Evolutionary conservation across 768 basidiomycete genomes (phyloP).

Genomic region (Calocera cornea): DNA sequence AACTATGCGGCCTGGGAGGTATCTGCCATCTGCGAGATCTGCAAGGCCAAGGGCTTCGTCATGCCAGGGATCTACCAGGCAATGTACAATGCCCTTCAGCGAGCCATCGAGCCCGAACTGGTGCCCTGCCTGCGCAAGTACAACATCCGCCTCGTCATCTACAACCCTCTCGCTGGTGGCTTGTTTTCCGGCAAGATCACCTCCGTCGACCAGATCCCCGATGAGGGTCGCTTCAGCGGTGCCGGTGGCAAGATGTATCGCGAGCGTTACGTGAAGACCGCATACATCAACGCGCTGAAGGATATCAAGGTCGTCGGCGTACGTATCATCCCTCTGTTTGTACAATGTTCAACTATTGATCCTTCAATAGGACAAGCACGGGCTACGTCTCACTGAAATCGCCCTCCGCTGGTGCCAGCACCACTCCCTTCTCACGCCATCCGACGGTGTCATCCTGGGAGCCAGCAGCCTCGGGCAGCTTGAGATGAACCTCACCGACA

Average conservation of each 20-base stretch:
- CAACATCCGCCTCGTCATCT: constrained; percentile 12
- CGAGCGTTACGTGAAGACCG: background rate
- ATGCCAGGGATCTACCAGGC: constrained; percentile 45
- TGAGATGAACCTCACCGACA: background rate
- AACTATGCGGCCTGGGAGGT: constrained; percentile 50
- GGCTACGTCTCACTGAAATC: background rate
- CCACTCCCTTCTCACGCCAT: background rate
- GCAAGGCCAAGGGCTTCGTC: constrained; percentile 40
- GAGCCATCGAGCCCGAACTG: constrained; percentile 13
- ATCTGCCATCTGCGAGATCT: constrained; percentile 45
- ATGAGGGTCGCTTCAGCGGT: background rate
- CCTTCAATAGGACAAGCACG: background rate
- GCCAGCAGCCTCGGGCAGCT: constrained; percentile 10
- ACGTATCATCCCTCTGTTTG: too few relatives aligned
- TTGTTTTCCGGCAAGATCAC: background rate
- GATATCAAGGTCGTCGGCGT: background rate
- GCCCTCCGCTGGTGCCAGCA: constrained; percentile 5
- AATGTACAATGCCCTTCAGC: constrained; percentile 16
- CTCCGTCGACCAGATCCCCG: background rate
- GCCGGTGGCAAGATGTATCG: constrained; percentile 7
- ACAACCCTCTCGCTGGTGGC: constrained; percentile 14
- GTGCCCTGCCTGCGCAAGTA: constrained; percentile 14
- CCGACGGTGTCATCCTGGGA: constrained; percentile 11
- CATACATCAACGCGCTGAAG: background rate
- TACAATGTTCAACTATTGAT: background rate